Evolutionary conservation across 495 filamentous ascomycete genomes (phyloP).

Genomic region (Astrocystis sublimbata): DNA sequence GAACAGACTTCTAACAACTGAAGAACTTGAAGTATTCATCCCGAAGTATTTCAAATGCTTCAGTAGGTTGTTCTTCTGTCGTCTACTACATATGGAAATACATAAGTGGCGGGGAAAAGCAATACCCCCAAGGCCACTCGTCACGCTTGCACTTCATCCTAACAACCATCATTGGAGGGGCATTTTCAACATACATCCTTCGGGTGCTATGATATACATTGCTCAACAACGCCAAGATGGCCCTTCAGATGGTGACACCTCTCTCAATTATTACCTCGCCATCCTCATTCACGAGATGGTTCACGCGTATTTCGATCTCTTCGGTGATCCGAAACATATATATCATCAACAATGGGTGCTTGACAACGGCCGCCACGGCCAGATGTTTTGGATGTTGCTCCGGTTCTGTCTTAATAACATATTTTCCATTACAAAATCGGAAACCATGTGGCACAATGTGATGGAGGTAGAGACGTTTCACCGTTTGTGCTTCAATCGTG

Average conservation of each 20-base stretch:
- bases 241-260: neutral
- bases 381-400: neutral
- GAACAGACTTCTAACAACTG: too few relatives aligned
- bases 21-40: too few relatives aligned
- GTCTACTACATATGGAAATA: neutral
- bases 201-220: too few relatives aligned
- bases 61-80: neutral
- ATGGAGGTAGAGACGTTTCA: too few relatives aligned
- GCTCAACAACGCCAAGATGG: too few relatives aligned
- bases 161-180: neutral
- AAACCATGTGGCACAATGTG: neutral
- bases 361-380: neutral
- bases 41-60: neutral
- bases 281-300: neutral
- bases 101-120: neutral
- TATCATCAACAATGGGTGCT: neutral
- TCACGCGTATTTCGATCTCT: neutral
- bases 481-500: too few relatives aligned
- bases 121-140: neutral
- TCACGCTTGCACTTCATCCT: neutral
- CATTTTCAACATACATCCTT: neutral
- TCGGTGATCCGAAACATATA: neutral
- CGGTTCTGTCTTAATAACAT: neutral
- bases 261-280: neutral
- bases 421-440: neutral